Evolutionary conservation across 2,329 filamentous ascomycete genomes (phyloP), one percentile per base, ranked within the genome.

Genomic region (Ascochyta fabae): DNA sequence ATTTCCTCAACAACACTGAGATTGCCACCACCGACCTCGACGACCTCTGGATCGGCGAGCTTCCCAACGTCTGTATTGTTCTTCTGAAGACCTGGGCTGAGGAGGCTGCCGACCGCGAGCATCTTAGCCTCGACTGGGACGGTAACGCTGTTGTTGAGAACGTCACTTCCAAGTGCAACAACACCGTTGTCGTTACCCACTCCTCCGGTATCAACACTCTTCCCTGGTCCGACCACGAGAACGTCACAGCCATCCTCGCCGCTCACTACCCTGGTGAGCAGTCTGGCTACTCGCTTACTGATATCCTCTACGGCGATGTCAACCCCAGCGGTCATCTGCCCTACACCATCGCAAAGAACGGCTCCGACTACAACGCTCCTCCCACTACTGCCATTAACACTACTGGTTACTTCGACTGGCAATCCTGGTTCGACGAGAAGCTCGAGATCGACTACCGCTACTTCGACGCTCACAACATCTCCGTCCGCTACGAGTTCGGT

Each of bases 301-400:
- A 78, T 47, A 61, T 78, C 3, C 79, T 96, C 2, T 91, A 93
- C 56, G 93, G 93, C 7, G 83, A 88, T 23, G 83, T 87, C 10
- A 94, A 92, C 67, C 88, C 88, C 0, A 91, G 86, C 45, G 92
- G 93, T 19, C 88, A 90, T 53, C 79, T 97, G 2, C 92, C 93
- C 0, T 96, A 96, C 76, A 96, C 92, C 1, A 89, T 96, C 41
- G 91, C 90, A 9, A 87, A 87, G 66, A 81, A 81, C 1, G 79
- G 88, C 1, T 79, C 83, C 27, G 91, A 96, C 71, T 94, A 95
- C 66, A 65, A 69, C 24, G 69, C 69, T 3, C 70, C 84, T 0
- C 73, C 75, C 23, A 75, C 66, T 19, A 73, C 70, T 16, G 75
- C 71, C 34, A 72, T 73, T 45, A 78, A 78, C 60, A 76, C 73